phyloP scores from a whole-genome alignment of 2,329 filamentous ascomycete genomes.

The Aspergillus fructus region DNA sequence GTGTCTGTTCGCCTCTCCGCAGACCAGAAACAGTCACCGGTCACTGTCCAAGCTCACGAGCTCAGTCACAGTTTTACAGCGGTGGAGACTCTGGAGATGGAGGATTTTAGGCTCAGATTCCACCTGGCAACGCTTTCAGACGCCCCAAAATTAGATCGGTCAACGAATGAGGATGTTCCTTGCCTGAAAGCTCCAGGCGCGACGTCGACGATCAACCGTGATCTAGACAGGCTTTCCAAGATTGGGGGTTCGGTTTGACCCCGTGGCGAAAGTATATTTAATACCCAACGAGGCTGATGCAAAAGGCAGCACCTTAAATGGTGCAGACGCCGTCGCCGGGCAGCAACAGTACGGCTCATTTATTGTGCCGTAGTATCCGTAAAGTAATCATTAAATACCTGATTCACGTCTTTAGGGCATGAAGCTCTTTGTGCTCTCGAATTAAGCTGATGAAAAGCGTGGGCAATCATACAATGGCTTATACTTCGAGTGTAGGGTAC shows the following conservation, averaged over 20 bases:
- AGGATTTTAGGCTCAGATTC: neutral
- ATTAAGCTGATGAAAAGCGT: neutral
- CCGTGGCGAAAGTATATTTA: neutral
- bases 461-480: neutral
- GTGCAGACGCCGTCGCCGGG: neutral
- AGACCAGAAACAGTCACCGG: slow-evolving; percentile 27
- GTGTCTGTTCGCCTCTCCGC: slow-evolving; percentile 9
- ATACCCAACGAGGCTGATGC: neutral
- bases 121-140: neutral
- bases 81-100: slow-evolving; percentile 6
- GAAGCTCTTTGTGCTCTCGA: neutral
- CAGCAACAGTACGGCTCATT: no score
- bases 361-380: no score
- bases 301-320: no score
- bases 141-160: neutral
- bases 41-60: slow-evolving; percentile 17
- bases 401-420: neutral
- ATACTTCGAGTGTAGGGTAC: no score
- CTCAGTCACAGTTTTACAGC: slow-evolving; percentile 16
- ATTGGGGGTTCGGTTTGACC: neutral
- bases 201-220: neutral
- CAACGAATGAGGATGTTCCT: neutral
- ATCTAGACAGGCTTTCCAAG: neutral
- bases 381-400: neutral
- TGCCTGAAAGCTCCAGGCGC: neutral